Conservation (phyloP, 2,329 filamentous ascomycete species). For the Pyrenophora tritici-repentis region DNA sequence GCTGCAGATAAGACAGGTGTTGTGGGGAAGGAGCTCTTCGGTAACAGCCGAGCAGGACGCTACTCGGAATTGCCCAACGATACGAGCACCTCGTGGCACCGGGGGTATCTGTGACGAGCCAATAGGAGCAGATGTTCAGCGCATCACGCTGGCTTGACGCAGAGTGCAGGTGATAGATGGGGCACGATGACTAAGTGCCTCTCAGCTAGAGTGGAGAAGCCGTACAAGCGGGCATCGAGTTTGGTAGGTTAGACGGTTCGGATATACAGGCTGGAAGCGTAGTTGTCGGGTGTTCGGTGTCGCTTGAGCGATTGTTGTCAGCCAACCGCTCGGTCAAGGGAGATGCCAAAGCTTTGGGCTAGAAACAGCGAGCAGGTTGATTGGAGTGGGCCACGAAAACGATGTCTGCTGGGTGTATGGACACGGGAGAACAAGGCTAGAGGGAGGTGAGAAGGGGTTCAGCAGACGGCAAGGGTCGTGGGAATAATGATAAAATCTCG, state of each 20-base stretch:
- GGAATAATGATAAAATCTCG: conserved; percentile 19
- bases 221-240: conserved; percentile 31
- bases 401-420: conserved; percentile 20
- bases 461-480: conserved; percentile 25
- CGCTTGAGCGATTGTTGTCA: conserved; percentile 29
- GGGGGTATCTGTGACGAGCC: conserved; percentile 20
- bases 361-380: conserved; percentile 11
- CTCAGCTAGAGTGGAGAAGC: conserved; percentile 34
- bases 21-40: conserved; percentile 39
- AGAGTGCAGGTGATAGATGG: conserved; percentile 12
- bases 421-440: conserved; percentile 19
- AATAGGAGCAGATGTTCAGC: conserved; percentile 31
- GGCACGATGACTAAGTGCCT: conserved; percentile 28
- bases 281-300: conserved; percentile 32
- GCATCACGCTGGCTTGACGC: conserved; percentile 30
- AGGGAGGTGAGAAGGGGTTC: conserved; percentile 22
- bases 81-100: conserved; percentile 25
- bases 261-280: conserved; percentile 29
- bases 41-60: conserved; percentile 42
- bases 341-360: conserved; percentile 18
- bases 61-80: conserved; percentile 32
- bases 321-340: conserved; percentile 22
- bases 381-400: conserved; percentile 11
- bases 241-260: conserved; percentile 25
- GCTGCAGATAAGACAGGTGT: conserved; percentile 6